Evolutionary conservation across 208 protist species (phyloP).

Genomic region (Acanthamoeba castellanii): DNA sequence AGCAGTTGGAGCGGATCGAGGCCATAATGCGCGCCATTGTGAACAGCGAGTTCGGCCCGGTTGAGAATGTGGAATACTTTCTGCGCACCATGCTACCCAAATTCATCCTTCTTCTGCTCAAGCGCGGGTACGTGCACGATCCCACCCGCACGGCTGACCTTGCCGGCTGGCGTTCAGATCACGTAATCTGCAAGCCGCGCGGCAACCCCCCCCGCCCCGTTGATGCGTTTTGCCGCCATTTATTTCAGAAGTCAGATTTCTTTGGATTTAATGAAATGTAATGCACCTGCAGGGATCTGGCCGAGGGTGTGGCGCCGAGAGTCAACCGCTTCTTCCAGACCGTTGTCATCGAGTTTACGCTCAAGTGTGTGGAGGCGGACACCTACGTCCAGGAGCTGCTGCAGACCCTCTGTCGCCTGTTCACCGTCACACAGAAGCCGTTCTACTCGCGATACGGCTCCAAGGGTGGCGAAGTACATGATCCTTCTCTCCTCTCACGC

Average conservation of each 20-base stretch:
- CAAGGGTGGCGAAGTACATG: neutral
- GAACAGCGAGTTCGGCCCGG: conserved; percentile 19
- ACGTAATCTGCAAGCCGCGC: neutral
- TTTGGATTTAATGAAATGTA: neutral
- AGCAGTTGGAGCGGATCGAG: conserved; percentile 26
- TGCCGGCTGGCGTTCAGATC: neutral
- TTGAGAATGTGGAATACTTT: conserved; percentile 20
- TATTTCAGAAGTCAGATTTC: neutral
- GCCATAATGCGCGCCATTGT: neutral
- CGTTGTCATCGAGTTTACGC: neutral
- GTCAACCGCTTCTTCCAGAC: conserved; percentile 43
- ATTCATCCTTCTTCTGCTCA: neutral
- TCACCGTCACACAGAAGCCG: conserved; percentile 39
- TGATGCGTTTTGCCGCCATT: neutral
- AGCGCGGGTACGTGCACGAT: neutral
- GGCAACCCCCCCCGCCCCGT: neutral
- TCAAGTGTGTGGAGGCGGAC: conserved; percentile 18
- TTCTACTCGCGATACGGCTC: conserved; percentile 30
- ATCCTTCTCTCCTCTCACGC: neutral
- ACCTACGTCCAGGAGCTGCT: conserved; percentile 27
- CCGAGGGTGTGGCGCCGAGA: neutral
- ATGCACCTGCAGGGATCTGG: neutral
- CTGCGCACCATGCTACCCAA: conserved; percentile 46
- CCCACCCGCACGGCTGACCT: neutral
- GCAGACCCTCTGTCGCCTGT: conserved; percentile 27